Base-by-base conservation (phyloP, 345 rosid genomes). In the Brassica rapa region DNA sequence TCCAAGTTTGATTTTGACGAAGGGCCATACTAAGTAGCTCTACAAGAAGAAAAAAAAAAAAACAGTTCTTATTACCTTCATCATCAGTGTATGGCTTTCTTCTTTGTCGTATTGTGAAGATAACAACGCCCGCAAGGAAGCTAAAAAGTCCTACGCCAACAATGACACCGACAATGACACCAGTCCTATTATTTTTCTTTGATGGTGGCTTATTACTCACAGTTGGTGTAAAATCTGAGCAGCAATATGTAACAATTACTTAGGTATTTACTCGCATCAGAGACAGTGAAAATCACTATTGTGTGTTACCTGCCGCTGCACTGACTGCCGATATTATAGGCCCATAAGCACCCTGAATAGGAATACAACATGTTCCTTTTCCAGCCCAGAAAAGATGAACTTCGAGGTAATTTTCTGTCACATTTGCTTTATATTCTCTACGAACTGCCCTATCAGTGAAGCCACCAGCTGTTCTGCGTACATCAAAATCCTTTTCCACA, bases 201-300 rank as follows among this genome's bases (percentile, higher is more conserved):
- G 66, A 70, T 49, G 91, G 91, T 33, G 86, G 86, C 4, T 8
- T 83, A 81, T 86, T 85, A 25, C 66, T 68, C 24, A 89, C 93
- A 32, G 89, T 86, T 65, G 98, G 93, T 66, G 0, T 55, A 64
- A 93, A 93, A 82, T 89, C 94, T 91, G 86, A 67, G 74, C 9
- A 71, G 10, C 16, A 51, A 37, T 30, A 12, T 55, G 39, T 72
- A 10, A 80, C 68, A 62, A 12, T 46, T 55, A 19, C 25, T 7
- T 37, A 35, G 9, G 19, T 30, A 37, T 4, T 39, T n/a, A 30
- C 25, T 65, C 68, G 30, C 51, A 80, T 25, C 7, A 24, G 59
- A 12, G 12, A 4, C 9, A 16, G 5, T 4, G 1, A 27, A 2
- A 15, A 32, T 16, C 3, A 9, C 19, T 2, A 24, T 62, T n/a